Conservation (phyloP, 345 rosid species). For the Populus alba region DNA sequence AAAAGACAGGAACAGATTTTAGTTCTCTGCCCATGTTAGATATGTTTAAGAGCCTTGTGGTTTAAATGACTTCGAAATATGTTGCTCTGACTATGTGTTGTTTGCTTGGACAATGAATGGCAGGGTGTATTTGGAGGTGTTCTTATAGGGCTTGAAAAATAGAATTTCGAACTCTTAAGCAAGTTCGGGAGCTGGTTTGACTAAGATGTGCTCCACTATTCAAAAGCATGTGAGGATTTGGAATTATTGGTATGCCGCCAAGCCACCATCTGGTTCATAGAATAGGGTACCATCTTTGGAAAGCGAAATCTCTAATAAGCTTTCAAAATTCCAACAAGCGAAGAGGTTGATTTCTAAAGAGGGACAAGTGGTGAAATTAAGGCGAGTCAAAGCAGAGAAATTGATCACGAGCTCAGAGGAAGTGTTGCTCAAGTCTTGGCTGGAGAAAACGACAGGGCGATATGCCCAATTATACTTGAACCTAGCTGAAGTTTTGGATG, state of each 20-base stretch:
- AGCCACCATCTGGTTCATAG: conserved; percentile 23
- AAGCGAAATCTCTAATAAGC: not conserved
- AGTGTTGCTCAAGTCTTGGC: not conserved
- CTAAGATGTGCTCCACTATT: not conserved
- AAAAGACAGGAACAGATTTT: not conserved
- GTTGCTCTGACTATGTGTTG: not conserved
- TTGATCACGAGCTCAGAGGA: not conserved
- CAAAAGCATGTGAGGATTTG: conserved; percentile 12
- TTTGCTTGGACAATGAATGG: not conserved
- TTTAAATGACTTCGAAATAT: not conserved
- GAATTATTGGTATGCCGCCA: conserved; percentile 26
- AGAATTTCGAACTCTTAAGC: not conserved
- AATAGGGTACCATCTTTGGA: conserved; percentile 7
- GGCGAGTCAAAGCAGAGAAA: not conserved
- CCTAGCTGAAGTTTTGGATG: not conserved
- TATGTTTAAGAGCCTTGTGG: not conserved
- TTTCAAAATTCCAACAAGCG: not conserved
- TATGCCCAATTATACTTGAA: not conserved
- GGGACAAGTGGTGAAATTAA: not conserved
- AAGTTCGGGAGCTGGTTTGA: conserved; percentile 7
- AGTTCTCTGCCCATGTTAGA: conserved; percentile 15
- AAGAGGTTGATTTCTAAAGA: not conserved
- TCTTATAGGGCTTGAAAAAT: conserved; percentile 19
- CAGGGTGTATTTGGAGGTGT: not conserved
- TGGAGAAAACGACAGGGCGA: not conserved